These are phyloP conservation scores for Alternaria sp. DNA, from an alignment of 2,329 filamentous ascomycete genomes.

Conservation along the genomic window DNA sequence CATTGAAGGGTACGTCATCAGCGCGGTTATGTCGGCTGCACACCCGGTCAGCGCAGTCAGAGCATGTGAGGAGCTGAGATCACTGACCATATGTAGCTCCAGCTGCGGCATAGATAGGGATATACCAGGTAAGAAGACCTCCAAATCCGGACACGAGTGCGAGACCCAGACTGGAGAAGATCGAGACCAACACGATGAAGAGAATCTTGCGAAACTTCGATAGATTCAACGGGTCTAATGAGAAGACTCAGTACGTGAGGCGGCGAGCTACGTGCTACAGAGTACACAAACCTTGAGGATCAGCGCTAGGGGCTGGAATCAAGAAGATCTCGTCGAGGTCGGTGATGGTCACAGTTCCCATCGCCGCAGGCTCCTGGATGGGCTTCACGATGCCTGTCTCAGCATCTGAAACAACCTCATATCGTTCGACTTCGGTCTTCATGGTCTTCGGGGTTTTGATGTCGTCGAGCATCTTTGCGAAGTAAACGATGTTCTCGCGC, in stretches of 20 bases:
- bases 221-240: conserved; percentile 41
- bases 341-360: conserved; percentile 41
- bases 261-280: background rate
- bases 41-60: conserved; percentile 43
- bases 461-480: background rate
- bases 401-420: background rate
- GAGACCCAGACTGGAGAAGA: conserved; percentile 49
- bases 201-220: conserved; percentile 36
- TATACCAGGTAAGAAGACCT: conserved; percentile 51
- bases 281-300: conserved; percentile 30
- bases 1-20: conserved; percentile 36
- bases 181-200: conserved; percentile 33
- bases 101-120: conserved; percentile 45
- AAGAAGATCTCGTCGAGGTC: conserved; percentile 33
- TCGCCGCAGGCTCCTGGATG: conserved; percentile 11
- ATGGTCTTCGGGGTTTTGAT: background rate
- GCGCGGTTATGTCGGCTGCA: conserved; percentile 46
- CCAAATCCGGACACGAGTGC: conserved; percentile 52
- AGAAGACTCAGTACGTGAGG: background rate
- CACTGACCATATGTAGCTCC: background rate
- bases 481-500: background rate
- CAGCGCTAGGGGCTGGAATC: conserved; percentile 37
- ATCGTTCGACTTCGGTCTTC: background rate
- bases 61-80: background rate
- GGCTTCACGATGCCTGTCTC: background rate